Conservation (phyloP, 2,329 filamentous ascomycete species). For the Aureobasidium pullulans region DNA sequence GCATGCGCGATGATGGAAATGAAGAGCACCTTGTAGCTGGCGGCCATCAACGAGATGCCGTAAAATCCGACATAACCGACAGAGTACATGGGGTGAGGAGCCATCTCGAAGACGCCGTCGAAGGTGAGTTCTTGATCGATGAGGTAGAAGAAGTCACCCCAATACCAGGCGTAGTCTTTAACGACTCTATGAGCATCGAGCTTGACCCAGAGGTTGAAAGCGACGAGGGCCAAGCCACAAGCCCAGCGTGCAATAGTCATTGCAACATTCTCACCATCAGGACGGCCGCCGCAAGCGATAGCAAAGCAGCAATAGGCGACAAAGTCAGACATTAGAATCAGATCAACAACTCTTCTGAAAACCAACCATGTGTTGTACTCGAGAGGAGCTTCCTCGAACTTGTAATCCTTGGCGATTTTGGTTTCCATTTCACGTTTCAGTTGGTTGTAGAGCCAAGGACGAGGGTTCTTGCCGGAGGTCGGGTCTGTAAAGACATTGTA, state of each 20-base stretch:
- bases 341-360: slow-evolving; percentile 88
- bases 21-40: slow-evolving; percentile 94
- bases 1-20: slow-evolving; percentile 94
- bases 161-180: slow-evolving; percentile 99
- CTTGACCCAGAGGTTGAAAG: slow-evolving; percentile 98
- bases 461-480: slow-evolving; percentile 69
- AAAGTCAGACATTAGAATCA: slow-evolving; percentile 99
- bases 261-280: slow-evolving; percentile 60
- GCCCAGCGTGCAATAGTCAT: slow-evolving; percentile 71
- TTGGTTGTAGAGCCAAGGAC: slow-evolving; percentile 73
- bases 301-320: slow-evolving; percentile 95
- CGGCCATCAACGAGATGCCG: slow-evolving; percentile 95
- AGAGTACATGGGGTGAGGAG: slow-evolving; percentile 97
- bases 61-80: slow-evolving; percentile 98
- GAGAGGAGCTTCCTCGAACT: slow-evolving; percentile 83
- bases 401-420: slow-evolving; percentile 90
- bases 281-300: slow-evolving; percentile 72
- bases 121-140: slow-evolving; percentile 97
- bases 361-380: slow-evolving; percentile 99
- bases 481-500: slow-evolving; percentile 82
- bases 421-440: slow-evolving; percentile 86
- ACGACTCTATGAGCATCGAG: slow-evolving; percentile 95
- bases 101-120: slow-evolving; percentile 98
- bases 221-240: slow-evolving; percentile 67
- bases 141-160: slow-evolving; percentile 98